Conservation (phyloP, 257 asterid genomes). For the Perilla frutescens region DNA sequence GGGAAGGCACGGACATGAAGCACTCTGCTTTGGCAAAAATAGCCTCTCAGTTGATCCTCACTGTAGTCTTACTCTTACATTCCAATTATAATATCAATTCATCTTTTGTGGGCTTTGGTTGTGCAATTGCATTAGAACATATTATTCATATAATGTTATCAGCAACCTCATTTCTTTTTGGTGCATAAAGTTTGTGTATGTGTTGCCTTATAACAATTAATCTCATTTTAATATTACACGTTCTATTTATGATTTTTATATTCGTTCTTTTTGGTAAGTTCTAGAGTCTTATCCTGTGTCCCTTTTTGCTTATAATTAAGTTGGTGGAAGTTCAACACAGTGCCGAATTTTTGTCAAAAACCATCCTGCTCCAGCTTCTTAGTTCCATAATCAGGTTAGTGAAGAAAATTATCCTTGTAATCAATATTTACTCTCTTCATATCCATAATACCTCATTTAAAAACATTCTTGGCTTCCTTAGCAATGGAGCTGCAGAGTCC, state of each 20-base stretch:
- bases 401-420: conserved; percentile 11
- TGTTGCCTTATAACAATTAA: conserved; percentile 6
- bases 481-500: conserved; percentile 76
- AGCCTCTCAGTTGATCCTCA: too few species aligned
- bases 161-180: conserved; percentile 13
- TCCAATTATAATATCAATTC: too few species aligned
- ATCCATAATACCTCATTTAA: conserved; percentile 19
- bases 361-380: conserved; percentile 78
- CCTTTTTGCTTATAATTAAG: conserved; percentile 54
- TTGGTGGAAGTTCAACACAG: conserved; percentile 86
- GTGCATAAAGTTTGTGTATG: conserved; percentile 6
- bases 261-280: conserved; percentile 1
- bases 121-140: conserved; percentile 14
- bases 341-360: conserved; percentile 75
- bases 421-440: conserved; percentile 14
- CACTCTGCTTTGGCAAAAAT: neutral
- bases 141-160: neutral
- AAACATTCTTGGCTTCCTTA: conserved; percentile 32
- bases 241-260: neutral
- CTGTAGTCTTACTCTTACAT: too few species aligned
- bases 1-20: neutral
- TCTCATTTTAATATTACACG: neutral
- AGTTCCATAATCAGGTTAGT: conserved; percentile 82
- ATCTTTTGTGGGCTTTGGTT: neutral
- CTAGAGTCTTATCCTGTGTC: conserved; percentile 15